phyloP scores from a whole-genome alignment of 2,329 filamentous ascomycete genomes.

The Aspergillus amoenus region DNA sequence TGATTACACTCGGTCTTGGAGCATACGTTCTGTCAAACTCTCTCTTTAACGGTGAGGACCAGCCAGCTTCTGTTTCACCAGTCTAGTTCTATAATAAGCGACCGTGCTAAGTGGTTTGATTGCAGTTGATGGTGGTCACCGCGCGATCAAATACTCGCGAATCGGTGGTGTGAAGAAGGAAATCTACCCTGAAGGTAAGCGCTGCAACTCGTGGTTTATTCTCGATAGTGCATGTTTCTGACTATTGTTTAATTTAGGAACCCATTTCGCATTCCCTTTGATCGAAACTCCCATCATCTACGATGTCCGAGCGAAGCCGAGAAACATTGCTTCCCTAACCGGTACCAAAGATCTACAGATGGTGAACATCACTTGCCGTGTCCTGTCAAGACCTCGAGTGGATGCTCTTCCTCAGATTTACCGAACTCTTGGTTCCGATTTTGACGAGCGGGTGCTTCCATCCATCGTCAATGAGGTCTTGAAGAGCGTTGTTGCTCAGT shows the following conservation, averaged over 20 bases:
- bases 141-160: constrained; percentile 97
- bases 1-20: constrained; percentile 52
- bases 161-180: constrained; percentile 91
- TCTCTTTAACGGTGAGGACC: constrained; percentile 63
- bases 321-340: constrained; percentile 93
- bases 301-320: constrained; percentile 95
- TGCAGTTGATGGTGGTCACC: constrained; percentile 91
- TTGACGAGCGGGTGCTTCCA: constrained; percentile 93
- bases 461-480: constrained; percentile 98
- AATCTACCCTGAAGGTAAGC: constrained; percentile 86
- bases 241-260: constrained; percentile 57
- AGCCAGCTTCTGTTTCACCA: background rate
- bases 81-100: background rate
- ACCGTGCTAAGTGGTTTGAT: constrained; percentile 16
- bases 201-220: background rate
- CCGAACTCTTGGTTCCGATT: constrained; percentile 89
- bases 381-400: constrained; percentile 86
- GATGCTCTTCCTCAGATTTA: constrained; percentile 94
- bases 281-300: constrained; percentile 96
- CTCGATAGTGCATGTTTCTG: background rate
- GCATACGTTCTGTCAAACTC: constrained; percentile 53
- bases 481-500: constrained; percentile 98
- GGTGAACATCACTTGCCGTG: constrained; percentile 99
- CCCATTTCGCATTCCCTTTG: constrained; percentile 92
- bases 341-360: constrained; percentile 99